phyloP scores from a whole-genome alignment of 257 asterid species.

The Nicotiana tabacum region DNA sequence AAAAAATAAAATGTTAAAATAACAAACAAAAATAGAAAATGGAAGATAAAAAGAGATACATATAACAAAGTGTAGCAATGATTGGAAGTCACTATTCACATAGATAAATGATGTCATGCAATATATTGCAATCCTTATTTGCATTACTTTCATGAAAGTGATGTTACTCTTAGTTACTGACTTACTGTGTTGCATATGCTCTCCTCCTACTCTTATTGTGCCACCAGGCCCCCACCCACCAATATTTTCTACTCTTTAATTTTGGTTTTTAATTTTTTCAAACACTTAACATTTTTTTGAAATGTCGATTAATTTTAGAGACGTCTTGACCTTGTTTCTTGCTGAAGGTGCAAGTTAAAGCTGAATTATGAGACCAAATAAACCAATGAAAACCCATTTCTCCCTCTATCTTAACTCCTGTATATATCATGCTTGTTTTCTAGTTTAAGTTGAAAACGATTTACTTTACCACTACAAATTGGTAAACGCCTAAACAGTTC shows the following conservation, averaged over 20 bases:
- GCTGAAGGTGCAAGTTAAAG: too few species aligned
- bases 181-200: neutral
- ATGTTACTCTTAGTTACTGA: neutral
- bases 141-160: slow-evolving; percentile 16
- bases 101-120: slow-evolving; percentile 19
- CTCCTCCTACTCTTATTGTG: neutral
- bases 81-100: slow-evolving; percentile 30
- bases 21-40: neutral
- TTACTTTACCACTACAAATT: too few species aligned
- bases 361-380: too few species aligned
- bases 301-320: too few species aligned
- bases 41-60: neutral
- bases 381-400: too few species aligned
- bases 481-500: too few species aligned
- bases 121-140: neutral
- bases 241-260: neutral
- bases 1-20: neutral
- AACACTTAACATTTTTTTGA: too few species aligned
- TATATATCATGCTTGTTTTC: too few species aligned
- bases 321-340: too few species aligned
- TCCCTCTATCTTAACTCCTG: too few species aligned
- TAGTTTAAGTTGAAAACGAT: too few species aligned
- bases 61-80: slow-evolving; percentile 1
- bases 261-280: too few species aligned
- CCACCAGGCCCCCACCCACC: neutral